Evolutionary conservation across 2,329 filamentous ascomycete genomes (phyloP).

Genomic region (Phaeoacremonium minimum): DNA sequence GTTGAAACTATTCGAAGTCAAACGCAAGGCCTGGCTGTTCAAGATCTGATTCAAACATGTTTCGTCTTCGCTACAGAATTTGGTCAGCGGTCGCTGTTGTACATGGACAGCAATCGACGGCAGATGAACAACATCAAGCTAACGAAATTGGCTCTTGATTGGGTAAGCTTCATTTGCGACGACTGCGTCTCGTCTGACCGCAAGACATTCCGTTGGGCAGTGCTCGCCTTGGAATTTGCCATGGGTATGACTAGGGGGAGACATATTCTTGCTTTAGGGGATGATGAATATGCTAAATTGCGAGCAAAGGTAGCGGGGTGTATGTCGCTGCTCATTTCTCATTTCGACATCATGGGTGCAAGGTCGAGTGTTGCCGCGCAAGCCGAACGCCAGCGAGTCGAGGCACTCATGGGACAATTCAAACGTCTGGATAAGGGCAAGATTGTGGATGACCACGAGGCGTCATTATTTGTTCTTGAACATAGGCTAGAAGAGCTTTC

Average conservation of each 20-base stretch:
- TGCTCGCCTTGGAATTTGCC: constrained; percentile 89
- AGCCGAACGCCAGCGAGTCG: constrained; percentile 84
- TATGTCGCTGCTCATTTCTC: constrained; percentile 95
- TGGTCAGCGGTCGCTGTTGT: constrained; percentile 86
- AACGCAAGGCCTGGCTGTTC: constrained; percentile 77
- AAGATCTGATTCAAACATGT: constrained; percentile 95
- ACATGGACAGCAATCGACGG: constrained; percentile 92
- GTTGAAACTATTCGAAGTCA: constrained; percentile 90
- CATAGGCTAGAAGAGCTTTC: constrained; percentile 70
- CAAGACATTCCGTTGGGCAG: constrained; percentile 96
- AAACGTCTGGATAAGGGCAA: constrained; percentile 74
- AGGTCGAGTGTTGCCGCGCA: constrained; percentile 90
- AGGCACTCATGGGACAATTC: constrained; percentile 72
- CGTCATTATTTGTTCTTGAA: constrained; percentile 66
- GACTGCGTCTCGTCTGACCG: constrained; percentile 92
- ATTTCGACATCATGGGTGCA: constrained; percentile 99
- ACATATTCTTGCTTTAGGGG: constrained; percentile 86
- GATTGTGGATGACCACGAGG: constrained; percentile 78
- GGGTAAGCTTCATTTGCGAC: constrained; percentile 97
- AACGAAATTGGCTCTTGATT: constrained; percentile 88
- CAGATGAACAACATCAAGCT: constrained; percentile 97
- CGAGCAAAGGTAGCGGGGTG: constrained; percentile 90
- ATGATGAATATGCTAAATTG: constrained; percentile 79
- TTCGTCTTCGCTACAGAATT: constrained; percentile 99
- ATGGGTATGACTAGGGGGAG: constrained; percentile 96